A percentile compares a stretch with the other conserved stretches of the same genome.
phyloP scores from a whole-genome alignment of 495 filamentous ascomycete species.

The Xylaria nigripes region DNA sequence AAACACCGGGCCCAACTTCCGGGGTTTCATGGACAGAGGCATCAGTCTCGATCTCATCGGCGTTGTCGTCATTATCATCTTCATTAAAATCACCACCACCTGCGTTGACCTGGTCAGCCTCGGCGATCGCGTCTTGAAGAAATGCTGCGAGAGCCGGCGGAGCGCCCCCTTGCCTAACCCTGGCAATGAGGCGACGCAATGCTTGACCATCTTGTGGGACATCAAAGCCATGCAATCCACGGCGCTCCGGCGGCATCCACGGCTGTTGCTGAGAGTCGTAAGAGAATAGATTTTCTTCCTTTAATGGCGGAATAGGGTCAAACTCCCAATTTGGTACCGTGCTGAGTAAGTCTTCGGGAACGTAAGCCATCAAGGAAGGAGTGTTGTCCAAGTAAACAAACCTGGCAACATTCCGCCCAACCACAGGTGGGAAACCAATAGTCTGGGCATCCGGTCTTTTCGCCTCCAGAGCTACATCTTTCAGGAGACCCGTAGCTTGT shows the following conservation, averaged over 20 bases:
- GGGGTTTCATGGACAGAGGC: not conserved
- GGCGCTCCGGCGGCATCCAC: conserved; percentile 11
- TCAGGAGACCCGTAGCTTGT: conserved; percentile 58
- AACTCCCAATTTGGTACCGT: conserved; percentile 49
- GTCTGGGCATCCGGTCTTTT: conserved; percentile 38
- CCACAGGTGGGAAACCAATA: conserved; percentile 25
- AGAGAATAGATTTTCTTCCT: conserved; percentile 39
- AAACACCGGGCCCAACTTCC: not conserved
- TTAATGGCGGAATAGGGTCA: conserved; percentile 59
- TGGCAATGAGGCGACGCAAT: conserved; percentile 6
- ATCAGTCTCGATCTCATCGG: not conserved
- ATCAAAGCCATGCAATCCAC: not conserved
- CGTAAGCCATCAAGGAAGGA: conserved; percentile 51
- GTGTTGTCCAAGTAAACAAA: conserved; percentile 72
- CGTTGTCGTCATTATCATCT: conserved; percentile 2
- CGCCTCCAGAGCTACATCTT: conserved; percentile 57
- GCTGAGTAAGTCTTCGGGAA: conserved; percentile 47
- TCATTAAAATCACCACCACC: too few relatives aligned
- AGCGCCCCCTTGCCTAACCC: conserved; percentile 7
- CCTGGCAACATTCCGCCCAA: conserved; percentile 54
- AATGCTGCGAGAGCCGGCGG: conserved; percentile 6
- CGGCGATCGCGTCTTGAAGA: conserved; percentile 5
- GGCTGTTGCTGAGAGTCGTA: conserved; percentile 29
- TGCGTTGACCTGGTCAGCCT: not conserved
- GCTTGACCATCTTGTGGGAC: conserved; percentile 4